phyloP scores from a whole-genome alignment of 345 rosid species.

The Citrus hindsii region DNA sequence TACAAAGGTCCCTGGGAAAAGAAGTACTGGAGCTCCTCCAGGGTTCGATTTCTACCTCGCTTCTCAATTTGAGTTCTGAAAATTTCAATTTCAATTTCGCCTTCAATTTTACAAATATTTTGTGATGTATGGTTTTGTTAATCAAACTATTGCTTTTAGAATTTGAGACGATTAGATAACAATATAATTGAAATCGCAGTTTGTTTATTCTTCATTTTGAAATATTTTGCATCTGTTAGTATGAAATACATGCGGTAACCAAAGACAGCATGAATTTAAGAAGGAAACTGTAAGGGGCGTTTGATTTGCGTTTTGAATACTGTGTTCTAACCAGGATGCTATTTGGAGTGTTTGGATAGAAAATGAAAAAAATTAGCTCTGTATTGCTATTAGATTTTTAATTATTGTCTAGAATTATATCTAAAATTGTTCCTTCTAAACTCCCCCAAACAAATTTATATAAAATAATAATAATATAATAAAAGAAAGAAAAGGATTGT shows the following conservation, averaged over 20 bases:
- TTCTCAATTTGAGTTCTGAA: not conserved
- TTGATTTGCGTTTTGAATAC: not conserved
- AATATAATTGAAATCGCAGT: not conserved
- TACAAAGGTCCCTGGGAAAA: conserved; percentile 77
- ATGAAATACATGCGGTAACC: not conserved
- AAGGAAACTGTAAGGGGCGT: too few relatives aligned
- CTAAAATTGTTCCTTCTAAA: too few relatives aligned
- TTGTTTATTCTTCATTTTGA: not conserved
- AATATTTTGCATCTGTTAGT: not conserved
- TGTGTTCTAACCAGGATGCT: not conserved
- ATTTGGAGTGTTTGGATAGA: not conserved
- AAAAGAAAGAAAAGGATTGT: too few relatives aligned
- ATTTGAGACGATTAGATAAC: not conserved
- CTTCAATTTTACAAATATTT: not conserved
- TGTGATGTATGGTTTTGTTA: not conserved
- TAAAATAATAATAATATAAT: too few relatives aligned
- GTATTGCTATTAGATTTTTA: not conserved
- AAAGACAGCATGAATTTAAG: too few relatives aligned
- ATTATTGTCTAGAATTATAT: too few relatives aligned
- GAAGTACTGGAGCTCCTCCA: conserved; percentile 95
- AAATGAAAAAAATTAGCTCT: not conserved
- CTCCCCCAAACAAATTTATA: too few relatives aligned
- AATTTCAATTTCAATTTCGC: not conserved
- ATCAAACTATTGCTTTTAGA: not conserved
- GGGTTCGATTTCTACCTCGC: conserved; percentile 50